Evolutionary conservation across 129 eudicot genomes (phyloP).

Genomic region (Flaveria trinervia): DNA sequence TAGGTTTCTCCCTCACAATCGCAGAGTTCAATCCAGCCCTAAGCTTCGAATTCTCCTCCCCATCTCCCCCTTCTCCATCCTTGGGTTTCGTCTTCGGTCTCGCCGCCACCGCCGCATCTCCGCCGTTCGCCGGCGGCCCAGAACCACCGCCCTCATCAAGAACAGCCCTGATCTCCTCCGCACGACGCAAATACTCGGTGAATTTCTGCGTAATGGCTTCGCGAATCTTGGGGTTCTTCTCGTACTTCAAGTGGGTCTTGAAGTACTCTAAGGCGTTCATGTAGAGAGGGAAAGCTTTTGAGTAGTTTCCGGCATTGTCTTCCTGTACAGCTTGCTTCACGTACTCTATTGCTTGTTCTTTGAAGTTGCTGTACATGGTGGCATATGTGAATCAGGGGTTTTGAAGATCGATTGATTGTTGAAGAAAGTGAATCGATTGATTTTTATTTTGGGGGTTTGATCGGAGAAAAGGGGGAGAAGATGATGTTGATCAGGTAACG

Average conservation of each 20-base stretch:
- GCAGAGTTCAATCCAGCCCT: constrained; percentile 85
- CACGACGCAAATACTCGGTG: constrained; percentile 83
- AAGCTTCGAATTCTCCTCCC: constrained; percentile 68
- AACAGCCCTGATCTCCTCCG: constrained; percentile 91
- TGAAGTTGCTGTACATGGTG: constrained; percentile 87
- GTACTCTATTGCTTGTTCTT: constrained; percentile 91
- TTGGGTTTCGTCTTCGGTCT: constrained; percentile 72
- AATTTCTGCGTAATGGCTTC: constrained; percentile 93
- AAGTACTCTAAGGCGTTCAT: constrained; percentile 95
- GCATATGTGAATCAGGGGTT: constrained; percentile 18
- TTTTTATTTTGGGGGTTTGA: constrained; percentile 45
- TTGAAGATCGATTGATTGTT: constrained; percentile 17
- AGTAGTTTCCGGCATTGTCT: constrained; percentile 85
- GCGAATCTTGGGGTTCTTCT: constrained; percentile 83
- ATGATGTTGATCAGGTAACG: neutral
- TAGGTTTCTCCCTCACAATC: constrained; percentile 82
- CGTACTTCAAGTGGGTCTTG: constrained; percentile 84
- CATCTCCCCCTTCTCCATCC: constrained; percentile 75
- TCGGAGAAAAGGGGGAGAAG: constrained; percentile 22
- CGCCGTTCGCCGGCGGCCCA: constrained; percentile 55
- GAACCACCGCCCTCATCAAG: constrained; percentile 78
- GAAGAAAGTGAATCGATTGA: neutral
- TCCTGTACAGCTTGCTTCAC: constrained; percentile 87
- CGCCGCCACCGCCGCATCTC: constrained; percentile 78
- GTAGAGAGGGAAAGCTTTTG: constrained; percentile 77